Percentiles rank a stretch among this genome's conserved stretches.
phyloP scores from a whole-genome alignment of 208 protist species.

The Crithidia acanthocephali region DNA sequence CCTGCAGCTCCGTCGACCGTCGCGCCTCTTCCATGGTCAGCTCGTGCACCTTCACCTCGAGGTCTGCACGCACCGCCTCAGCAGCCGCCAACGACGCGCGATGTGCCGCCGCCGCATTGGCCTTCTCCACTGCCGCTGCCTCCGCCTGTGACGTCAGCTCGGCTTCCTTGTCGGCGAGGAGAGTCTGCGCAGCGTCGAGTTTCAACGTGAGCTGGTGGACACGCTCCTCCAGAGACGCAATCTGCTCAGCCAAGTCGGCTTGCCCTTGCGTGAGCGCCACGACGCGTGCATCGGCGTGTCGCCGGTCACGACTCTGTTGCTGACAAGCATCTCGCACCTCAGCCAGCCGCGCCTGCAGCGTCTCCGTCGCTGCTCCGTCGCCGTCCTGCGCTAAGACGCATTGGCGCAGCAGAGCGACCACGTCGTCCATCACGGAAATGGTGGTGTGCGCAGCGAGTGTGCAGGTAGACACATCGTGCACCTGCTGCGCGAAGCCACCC shows the following conservation, averaged over 20 bases:
- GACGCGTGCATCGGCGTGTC: not conserved
- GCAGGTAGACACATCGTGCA: not conserved
- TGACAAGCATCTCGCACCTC: slow-evolving; percentile 5
- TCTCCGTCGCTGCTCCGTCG: not conserved
- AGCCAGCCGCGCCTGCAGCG: not conserved
- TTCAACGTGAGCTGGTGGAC: not conserved
- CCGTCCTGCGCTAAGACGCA: not conserved
- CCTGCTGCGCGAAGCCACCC: slow-evolving; percentile 2
- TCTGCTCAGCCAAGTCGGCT: not conserved
- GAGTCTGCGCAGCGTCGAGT: not conserved
- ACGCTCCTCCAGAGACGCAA: not conserved
- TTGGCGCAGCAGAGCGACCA: not conserved
- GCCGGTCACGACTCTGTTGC: not conserved
- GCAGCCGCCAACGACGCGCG: not conserved
- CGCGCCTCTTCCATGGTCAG: too few species aligned
- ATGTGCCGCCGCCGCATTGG: too few species aligned
- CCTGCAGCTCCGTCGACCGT: not conserved
- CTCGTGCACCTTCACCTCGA: not conserved
- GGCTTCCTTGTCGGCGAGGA: not conserved
- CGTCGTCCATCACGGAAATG: not conserved
- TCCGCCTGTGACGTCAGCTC: not conserved
- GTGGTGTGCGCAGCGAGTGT: not conserved
- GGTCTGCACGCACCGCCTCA: not conserved
- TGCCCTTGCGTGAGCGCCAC: not conserved
- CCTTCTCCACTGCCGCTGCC: too few species aligned